Conservation (phyloP, 306 rosid species). For the Hippophae rhamnoides region DNA sequence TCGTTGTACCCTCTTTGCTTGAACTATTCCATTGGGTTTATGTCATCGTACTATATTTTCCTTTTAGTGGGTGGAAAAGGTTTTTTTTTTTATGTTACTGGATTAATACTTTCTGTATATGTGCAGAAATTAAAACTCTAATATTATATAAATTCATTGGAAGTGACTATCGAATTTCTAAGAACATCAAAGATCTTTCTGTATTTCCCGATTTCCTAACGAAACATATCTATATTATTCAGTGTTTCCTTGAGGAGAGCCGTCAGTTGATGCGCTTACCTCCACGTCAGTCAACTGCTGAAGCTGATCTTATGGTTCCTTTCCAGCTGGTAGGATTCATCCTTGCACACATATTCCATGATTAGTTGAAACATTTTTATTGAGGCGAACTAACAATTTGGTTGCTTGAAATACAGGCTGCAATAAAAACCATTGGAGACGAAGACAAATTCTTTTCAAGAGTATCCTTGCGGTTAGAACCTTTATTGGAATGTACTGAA, state of each 20-base stretch:
- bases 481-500: conserved; percentile 8
- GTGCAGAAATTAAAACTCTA: conserved; percentile 2
- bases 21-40: too few species aligned
- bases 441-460: conserved; percentile 82
- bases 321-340: conserved; percentile 74
- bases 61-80: too few species aligned
- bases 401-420: conserved; percentile 60
- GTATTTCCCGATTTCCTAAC: conserved; percentile 1
- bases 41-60: too few species aligned
- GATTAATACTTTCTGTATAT: not conserved
- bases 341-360: conserved; percentile 12
- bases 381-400: not conserved
- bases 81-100: not conserved
- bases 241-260: conserved; percentile 98
- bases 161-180: too few species aligned
- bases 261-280: conserved; percentile 89
- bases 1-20: too few species aligned
- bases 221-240: conserved; percentile 12
- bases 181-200: conserved; percentile 1
- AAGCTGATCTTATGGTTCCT: conserved; percentile 95
- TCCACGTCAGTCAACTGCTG: conserved; percentile 94
- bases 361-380: conserved; percentile 12
- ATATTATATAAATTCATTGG: not conserved
- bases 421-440: conserved; percentile 79
- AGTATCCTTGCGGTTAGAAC: conserved; percentile 72